Conservation (phyloP, 768 basidiomycete species). For the Tephrocybe sp. region DNA sequence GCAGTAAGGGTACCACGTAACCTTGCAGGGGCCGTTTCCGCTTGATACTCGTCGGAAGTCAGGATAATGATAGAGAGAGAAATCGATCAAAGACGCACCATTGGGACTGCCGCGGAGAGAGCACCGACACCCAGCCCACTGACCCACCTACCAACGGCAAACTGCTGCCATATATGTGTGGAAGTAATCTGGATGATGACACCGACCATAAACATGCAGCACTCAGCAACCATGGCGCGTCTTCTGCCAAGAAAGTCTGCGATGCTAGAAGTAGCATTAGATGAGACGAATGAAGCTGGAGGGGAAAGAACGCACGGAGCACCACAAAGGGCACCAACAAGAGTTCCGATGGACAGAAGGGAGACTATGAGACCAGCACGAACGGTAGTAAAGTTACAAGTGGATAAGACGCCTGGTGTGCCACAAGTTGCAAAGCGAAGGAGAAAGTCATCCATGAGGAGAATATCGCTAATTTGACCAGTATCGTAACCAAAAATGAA, state of each 20-base stretch:
- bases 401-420: constrained; percentile 31
- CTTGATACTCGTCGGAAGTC: constrained; percentile 48
- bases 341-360: constrained; percentile 69
- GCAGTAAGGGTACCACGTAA: constrained; percentile 69
- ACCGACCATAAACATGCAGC: constrained; percentile 54
- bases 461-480: constrained; percentile 75
- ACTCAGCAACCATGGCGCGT: constrained; percentile 64
- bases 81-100: constrained; percentile 30
- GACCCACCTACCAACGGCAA: constrained; percentile 63
- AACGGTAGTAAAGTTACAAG: constrained; percentile 53
- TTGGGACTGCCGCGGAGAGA: constrained; percentile 64
- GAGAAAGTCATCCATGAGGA: constrained; percentile 69
- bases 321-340: constrained; percentile 59
- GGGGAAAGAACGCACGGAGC: constrained; percentile 44
- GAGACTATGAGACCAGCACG: constrained; percentile 67
- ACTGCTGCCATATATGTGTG: constrained; percentile 57
- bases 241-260: constrained; percentile 67
- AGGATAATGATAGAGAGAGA: constrained; percentile 1
- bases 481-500: constrained; percentile 71
- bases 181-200: constrained; percentile 58
- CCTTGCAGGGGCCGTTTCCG: constrained; percentile 69
- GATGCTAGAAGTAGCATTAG: constrained; percentile 29
- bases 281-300: constrained; percentile 1
- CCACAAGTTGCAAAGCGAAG: constrained; percentile 57
- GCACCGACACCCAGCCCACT: constrained; percentile 69